These are phyloP conservation scores for Colletotrichum gloeosporioides DNA, from an alignment of 2,329 filamentous ascomycete genomes.

Conservation along the genomic window DNA sequence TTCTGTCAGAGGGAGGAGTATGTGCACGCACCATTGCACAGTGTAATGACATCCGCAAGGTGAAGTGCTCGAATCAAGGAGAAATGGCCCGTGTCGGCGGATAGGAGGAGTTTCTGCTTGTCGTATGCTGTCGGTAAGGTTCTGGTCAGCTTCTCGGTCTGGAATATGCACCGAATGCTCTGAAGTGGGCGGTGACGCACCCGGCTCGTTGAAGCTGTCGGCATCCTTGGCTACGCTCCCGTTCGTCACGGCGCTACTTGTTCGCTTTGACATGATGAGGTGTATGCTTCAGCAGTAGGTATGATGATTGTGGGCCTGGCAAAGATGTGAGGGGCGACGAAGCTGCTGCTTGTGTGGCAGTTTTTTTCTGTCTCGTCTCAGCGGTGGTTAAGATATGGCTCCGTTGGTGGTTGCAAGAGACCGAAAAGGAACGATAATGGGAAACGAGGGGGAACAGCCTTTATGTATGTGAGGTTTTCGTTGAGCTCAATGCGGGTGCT, in stretches of 20 bases:
- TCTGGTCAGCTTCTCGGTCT: background rate
- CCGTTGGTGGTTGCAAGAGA: background rate
- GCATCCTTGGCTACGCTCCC: conserved; percentile 44
- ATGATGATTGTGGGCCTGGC: background rate
- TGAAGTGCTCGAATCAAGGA: conserved; percentile 73
- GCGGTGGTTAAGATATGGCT: background rate
- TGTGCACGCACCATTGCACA: conserved; percentile 69
- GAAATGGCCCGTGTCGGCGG: conserved; percentile 76
- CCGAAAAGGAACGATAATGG: background rate
- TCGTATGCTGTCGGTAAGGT: conserved; percentile 58
- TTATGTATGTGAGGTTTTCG: background rate
- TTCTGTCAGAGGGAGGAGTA: background rate
- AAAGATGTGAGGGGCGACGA: background rate
- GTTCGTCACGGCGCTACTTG: conserved; percentile 51
- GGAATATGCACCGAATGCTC: background rate
- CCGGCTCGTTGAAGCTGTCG: conserved; percentile 31
- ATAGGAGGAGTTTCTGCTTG: conserved; percentile 78
- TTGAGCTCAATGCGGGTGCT: background rate
- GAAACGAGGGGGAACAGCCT: background rate
- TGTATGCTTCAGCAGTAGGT: background rate
- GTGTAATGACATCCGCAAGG: conserved; percentile 83
- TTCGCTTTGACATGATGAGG: conserved; percentile 67
- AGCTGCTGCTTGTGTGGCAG: background rate
- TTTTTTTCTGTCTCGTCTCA: background rate
- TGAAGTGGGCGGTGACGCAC: conserved; percentile 31